Evolutionary conservation across 306 rosid species (phyloP).

Genomic region (Notholithocarpus densiflorus): DNA sequence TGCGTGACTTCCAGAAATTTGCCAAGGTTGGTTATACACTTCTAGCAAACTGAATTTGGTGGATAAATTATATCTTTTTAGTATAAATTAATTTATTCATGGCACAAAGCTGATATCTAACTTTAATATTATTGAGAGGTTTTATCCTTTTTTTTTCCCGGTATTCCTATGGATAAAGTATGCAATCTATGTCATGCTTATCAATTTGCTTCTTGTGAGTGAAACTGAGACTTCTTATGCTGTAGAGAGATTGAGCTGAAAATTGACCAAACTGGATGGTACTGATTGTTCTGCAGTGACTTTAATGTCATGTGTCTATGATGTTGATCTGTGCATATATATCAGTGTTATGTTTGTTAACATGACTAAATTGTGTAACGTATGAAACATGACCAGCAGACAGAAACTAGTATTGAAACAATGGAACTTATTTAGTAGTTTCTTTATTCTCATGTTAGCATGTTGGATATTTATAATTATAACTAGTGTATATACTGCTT

Average conservation of each 20-base stretch:
- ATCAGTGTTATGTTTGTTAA: not conserved
- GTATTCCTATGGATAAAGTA: constrained; percentile 6
- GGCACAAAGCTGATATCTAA: not conserved
- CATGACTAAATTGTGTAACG: not conserved
- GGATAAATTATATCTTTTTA: not conserved
- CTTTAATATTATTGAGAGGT: not conserved
- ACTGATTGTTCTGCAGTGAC: not conserved
- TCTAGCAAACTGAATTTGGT: not conserved
- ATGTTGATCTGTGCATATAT: not conserved
- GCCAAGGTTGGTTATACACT: constrained; percentile 64
- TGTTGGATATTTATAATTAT: not conserved
- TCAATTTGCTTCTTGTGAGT: constrained; percentile 4
- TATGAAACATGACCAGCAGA: not conserved
- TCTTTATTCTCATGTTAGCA: not conserved
- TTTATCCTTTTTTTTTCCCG: not conserved
- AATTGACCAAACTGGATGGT: not conserved
- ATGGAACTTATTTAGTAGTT: not conserved
- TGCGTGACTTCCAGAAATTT: constrained; percentile 80
- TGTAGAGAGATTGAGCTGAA: constrained; percentile 4
- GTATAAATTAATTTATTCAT: not conserved
- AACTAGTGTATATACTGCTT: not conserved
- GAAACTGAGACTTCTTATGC: not conserved
- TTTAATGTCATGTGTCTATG: not conserved
- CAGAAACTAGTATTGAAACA: not conserved
- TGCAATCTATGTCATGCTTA: not conserved